Conservation (phyloP, 257 asterid genomes). For the Solanum chiquidenum region DNA sequence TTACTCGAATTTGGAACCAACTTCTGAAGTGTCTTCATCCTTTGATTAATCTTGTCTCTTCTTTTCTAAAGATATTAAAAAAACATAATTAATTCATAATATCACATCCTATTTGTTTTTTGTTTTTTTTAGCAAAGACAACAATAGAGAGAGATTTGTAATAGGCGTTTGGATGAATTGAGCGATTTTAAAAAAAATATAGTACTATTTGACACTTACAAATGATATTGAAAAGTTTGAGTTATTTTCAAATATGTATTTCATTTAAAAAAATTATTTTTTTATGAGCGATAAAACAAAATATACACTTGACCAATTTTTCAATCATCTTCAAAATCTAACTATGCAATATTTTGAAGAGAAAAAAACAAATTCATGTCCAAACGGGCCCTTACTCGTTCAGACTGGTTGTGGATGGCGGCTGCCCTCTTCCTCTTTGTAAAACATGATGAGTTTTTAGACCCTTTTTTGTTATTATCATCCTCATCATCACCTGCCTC, state of each 20-base stretch:
- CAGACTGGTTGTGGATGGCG: constrained; percentile 74
- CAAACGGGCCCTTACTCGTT: constrained; percentile 38
- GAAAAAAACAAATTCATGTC: not conserved
- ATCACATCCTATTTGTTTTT: not conserved
- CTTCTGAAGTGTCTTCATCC: constrained; percentile 88
- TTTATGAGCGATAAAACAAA: not conserved
- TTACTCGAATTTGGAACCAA: constrained; percentile 95
- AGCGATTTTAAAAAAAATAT: not conserved
- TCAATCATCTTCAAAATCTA: not conserved
- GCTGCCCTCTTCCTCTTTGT: constrained; percentile 78
- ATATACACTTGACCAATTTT: not conserved
- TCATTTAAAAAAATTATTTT: no score
- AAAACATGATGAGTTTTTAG: constrained; percentile 36
- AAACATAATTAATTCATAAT: not conserved
- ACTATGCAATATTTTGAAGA: not conserved
- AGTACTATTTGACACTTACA: not conserved
- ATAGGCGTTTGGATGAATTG: not conserved
- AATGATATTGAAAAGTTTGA: not conserved
- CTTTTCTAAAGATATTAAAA: constrained; percentile 37
- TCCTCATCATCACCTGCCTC: constrained; percentile 19
- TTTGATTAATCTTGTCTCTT: constrained; percentile 87
- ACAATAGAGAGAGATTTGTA: not conserved
- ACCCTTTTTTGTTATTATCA: constrained; percentile 20
- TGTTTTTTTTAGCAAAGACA: not conserved
- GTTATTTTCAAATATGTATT: not conserved